Base-by-base conservation (phyloP, 2,329 filamentous ascomycete species). In the Arthrobotrys sinensis region DNA sequence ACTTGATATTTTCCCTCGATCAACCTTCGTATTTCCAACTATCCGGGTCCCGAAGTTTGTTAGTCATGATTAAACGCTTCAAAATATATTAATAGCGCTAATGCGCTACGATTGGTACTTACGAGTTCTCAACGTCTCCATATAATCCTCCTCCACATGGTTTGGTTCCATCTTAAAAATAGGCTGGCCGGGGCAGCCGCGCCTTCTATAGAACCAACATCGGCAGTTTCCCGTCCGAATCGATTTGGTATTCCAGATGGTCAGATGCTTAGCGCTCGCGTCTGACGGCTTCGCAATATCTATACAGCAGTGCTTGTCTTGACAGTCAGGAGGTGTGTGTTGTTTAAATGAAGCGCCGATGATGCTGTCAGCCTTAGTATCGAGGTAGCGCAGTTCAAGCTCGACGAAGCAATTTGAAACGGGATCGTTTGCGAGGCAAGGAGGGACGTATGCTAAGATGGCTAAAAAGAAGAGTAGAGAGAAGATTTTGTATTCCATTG, bases 351-450 rank as follows among this genome's bases (percentile, higher is more conserved):
- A 53, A 5, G 55, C 38, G n/a, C 53, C 32, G 12, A 71, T 12
- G n/a, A 64, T 60, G 14, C 0, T 64, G 16, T 71, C 55, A 1
- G 19, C 24, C 21, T 63, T 63, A 1, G 40, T 57, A 38, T 71
- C 46, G 28, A 71, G n/a, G 16, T 71, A 71, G 12, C 67, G 67
- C 11, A 71, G 4, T 19, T 71, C 34, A n/a, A 71, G 43, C 36
- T 46, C 55, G 11, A 71, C 46, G 24, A 52, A 71, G 28, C 67
- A 71, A 28, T 46, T 16, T 14, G 11, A 14, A 34, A 12, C 4
- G 8, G 53, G 36, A 6, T 53, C 14, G 3, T 19, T 11, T 53
- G 21, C 48, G 7, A 43, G 24, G 6, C 46, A 68, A 10, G 34
- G 10, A 10, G 19, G 48, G 7, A 36, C 11, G 7, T 34, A 40